phyloP scores from a whole-genome alignment of 306 rosid species.

The Spatholobus suberectus region DNA sequence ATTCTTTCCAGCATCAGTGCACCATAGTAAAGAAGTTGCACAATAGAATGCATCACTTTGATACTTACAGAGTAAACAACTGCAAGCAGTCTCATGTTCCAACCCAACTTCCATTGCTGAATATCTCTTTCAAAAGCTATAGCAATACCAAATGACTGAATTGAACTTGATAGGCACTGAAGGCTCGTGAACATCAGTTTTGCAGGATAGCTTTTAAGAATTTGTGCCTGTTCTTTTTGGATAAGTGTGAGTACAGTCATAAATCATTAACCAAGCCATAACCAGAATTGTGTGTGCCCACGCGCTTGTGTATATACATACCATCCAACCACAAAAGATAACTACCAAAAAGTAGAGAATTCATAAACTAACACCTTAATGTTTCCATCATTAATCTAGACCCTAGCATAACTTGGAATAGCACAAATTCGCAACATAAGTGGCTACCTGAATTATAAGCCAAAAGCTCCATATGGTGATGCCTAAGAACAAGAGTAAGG shows the following conservation, averaged over 20 bases:
- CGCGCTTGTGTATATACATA: background rate
- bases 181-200: slow-evolving; percentile 52
- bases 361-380: background rate
- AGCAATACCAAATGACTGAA: slow-evolving; percentile 61
- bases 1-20: background rate
- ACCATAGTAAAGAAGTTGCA: background rate
- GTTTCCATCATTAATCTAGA: background rate
- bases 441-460: slow-evolving; percentile 64
- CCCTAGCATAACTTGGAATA: background rate
- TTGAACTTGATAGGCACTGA: slow-evolving; percentile 54
- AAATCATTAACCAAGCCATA: background rate
- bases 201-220: slow-evolving; percentile 58
- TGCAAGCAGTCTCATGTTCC: slow-evolving; percentile 53
- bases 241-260: background rate
- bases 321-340: background rate
- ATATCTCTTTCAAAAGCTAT: slow-evolving; percentile 61
- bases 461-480: slow-evolving; percentile 58
- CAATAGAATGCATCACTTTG: background rate
- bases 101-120: slow-evolving; percentile 62
- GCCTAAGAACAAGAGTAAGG: slow-evolving; percentile 47
- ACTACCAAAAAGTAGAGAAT: background rate
- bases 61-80: slow-evolving; percentile 55
- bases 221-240: slow-evolving; percentile 48
- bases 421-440: slow-evolving; percentile 12
- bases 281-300: background rate